These are phyloP conservation scores for Naumovozyma dairenensis DNA, from an alignment of 805 yeast species.

Conservation along the genomic window DNA sequence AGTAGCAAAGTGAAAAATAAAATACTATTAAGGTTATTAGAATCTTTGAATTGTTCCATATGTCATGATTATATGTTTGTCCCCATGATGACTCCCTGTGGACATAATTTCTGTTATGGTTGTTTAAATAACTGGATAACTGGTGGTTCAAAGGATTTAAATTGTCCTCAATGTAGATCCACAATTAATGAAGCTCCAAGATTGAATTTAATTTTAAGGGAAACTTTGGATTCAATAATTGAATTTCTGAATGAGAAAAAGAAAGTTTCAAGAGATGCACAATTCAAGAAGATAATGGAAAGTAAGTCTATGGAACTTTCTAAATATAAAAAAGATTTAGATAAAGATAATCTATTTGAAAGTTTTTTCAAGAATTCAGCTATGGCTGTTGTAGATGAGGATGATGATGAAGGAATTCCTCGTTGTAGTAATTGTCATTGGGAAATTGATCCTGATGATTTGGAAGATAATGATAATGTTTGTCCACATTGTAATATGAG, in stretches of 20 bases:
- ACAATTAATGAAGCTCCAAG: constrained; percentile 41
- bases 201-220: constrained; percentile 43
- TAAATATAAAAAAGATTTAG: constrained; percentile 12
- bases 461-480: constrained; percentile 38
- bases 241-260: constrained; percentile 26
- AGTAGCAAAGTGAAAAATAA: constrained; percentile 10
- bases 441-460: constrained; percentile 41
- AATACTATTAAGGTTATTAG: constrained; percentile 16
- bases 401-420: constrained; percentile 57
- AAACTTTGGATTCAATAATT: constrained; percentile 34
- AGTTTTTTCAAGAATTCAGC: constrained; percentile 41
- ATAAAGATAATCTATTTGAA: constrained; percentile 35
- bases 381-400: constrained; percentile 50
- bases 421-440: constrained; percentile 71
- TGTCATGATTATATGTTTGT: constrained; percentile 62
- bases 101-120: constrained; percentile 65
- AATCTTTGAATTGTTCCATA: constrained; percentile 41
- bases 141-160: constrained; percentile 31
- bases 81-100: constrained; percentile 57
- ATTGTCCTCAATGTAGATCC: constrained; percentile 63
- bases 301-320: constrained; percentile 14
- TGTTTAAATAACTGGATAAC: constrained; percentile 57
- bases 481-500: constrained; percentile 62
- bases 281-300: constrained; percentile 6
- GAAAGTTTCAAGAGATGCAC: constrained; percentile 8